Percentiles rank a stretch among this genome's conserved stretches.
phyloP scores from a whole-genome alignment of 768 basidiomycete species.

The Mycena leptocephala region DNA sequence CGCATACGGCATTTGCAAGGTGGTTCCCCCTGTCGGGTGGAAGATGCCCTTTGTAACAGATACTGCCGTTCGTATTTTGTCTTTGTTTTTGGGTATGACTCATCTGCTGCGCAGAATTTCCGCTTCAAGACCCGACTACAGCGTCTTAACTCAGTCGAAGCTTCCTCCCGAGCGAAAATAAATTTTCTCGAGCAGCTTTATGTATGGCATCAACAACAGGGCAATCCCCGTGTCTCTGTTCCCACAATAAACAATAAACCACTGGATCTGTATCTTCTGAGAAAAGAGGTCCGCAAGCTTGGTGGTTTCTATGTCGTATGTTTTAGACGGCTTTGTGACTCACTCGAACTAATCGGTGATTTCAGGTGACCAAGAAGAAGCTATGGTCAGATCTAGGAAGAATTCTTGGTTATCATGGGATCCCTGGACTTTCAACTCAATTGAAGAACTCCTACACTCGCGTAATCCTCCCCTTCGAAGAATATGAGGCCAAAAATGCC shows the following conservation, averaged over 20 bases:
- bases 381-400: constrained; percentile 93
- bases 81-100: constrained; percentile 54
- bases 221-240: constrained; percentile 90
- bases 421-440: constrained; percentile 88
- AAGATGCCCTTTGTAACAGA: constrained; percentile 97
- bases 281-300: constrained; percentile 91
- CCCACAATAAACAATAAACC: constrained; percentile 95
- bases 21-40: constrained; percentile 95
- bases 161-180: constrained; percentile 95
- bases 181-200: constrained; percentile 98
- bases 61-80: constrained; percentile 80
- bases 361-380: constrained; percentile 85
- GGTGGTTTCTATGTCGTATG: constrained; percentile 92
- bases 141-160: constrained; percentile 96
- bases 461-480: constrained; percentile 97
- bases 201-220: constrained; percentile 96
- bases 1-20: constrained; percentile 94
- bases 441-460: constrained; percentile 92
- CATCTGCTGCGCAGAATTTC: constrained; percentile 72
- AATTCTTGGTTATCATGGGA: constrained; percentile 85
- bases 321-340: constrained; percentile 29
- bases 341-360: constrained; percentile 28
- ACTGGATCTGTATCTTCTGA: constrained; percentile 93
- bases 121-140: constrained; percentile 97
- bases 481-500: constrained; percentile 71